Percentiles rank a stretch among this genome's conserved stretches.
Evolutionary conservation across 768 basidiomycete genomes (phyloP).

Genomic region (Leccinum disarticulatum): DNA sequence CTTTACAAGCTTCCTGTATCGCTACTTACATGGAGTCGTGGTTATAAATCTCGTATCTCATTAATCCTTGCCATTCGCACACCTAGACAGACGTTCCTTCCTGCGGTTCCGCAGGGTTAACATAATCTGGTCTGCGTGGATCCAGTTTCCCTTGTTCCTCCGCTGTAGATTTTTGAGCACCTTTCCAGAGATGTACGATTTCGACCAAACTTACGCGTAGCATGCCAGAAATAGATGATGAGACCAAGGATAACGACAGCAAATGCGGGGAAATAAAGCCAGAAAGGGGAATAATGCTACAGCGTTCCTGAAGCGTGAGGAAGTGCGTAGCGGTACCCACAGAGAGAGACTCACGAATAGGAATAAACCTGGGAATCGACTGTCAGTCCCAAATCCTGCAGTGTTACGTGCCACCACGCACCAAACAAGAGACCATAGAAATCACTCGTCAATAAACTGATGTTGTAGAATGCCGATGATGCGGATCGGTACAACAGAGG

Average conservation of each 20-base stretch:
- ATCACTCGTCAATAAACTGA: constrained; percentile 83
- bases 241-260: constrained; percentile 68
- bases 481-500: constrained; percentile 85
- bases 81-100: constrained; percentile 18
- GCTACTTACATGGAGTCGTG: background rate
- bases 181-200: background rate
- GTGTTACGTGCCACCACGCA: constrained; percentile 9
- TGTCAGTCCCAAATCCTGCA: background rate
- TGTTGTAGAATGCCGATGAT: constrained; percentile 83
- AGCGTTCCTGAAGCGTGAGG: constrained; percentile 11
- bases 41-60: background rate
- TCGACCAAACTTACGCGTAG: constrained; percentile 60
- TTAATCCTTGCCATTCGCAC: background rate
- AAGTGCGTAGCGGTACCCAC: background rate
- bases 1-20: background rate
- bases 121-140: constrained; percentile 59
- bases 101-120: constrained; percentile 33
- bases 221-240: constrained; percentile 83
- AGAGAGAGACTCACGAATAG: too few relatives aligned
- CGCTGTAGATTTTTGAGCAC: constrained; percentile 40
- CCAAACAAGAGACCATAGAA: constrained; percentile 85
- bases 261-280: constrained; percentile 87
- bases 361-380: too few relatives aligned
- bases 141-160: constrained; percentile 71
- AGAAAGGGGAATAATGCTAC: constrained; percentile 80